phyloP scores from a whole-genome alignment of 768 basidiomycete species.

The Scleroderma citrinum region DNA sequence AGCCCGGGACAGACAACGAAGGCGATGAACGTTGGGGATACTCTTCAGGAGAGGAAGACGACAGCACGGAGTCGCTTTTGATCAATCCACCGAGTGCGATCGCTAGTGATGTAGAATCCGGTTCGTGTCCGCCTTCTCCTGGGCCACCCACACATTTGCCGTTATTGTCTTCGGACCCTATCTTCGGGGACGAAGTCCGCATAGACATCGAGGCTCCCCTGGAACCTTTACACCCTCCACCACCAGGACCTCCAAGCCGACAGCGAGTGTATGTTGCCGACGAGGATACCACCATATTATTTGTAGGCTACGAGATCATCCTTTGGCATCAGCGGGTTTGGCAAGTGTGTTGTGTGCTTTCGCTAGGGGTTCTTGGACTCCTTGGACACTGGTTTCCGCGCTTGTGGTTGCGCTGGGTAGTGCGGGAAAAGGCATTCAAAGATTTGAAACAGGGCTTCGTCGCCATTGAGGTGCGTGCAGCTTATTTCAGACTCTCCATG shows the following conservation, averaged over 20 bases:
- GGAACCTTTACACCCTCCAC: conserved; percentile 61
- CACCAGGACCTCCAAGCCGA: conserved; percentile 74
- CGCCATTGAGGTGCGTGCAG: conserved; percentile 75
- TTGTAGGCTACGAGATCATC: conserved; percentile 77
- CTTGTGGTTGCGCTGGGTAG: conserved; percentile 85
- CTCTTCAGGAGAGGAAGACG: conserved; percentile 77
- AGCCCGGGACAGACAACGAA: conserved; percentile 50
- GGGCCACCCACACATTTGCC: conserved; percentile 46
- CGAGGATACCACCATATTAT: conserved; percentile 83
- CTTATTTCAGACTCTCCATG: background rate
- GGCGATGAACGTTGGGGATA: conserved; percentile 86
- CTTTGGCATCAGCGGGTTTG: conserved; percentile 61
- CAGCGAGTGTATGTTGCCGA: conserved; percentile 84
- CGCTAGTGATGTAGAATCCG: conserved; percentile 61
- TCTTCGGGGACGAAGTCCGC: conserved; percentile 79
- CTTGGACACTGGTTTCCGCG: conserved; percentile 92
- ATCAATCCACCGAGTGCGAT: conserved; percentile 22
- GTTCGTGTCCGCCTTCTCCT: conserved; percentile 66
- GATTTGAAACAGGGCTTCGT: conserved; percentile 66
- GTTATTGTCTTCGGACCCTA: conserved; percentile 63
- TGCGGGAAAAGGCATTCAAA: conserved; percentile 77
- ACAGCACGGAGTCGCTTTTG: conserved; percentile 29
- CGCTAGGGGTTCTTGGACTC: conserved; percentile 68
- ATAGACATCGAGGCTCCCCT: conserved; percentile 74
- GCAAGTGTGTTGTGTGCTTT: conserved; percentile 60